Percentiles rank a stretch among this genome's conserved stretches.
Evolutionary conservation across 129 eudicot species (phyloP).

Genomic region (Flaveria trinervia): DNA sequence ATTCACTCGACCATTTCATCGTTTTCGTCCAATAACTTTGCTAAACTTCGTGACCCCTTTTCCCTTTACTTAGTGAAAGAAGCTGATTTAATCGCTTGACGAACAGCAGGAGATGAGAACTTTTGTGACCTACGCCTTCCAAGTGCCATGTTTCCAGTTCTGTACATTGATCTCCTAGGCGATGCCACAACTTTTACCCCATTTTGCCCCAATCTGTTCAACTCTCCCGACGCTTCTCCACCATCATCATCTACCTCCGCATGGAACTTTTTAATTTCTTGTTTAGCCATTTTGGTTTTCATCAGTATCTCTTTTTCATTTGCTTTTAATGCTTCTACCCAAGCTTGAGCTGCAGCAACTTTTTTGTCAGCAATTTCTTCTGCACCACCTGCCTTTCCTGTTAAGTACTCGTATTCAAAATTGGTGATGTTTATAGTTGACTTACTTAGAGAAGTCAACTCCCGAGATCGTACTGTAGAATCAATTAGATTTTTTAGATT

Average conservation of each 20-base stretch:
- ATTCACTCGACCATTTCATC: slow-evolving; percentile 34
- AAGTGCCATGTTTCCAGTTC: slow-evolving; percentile 45
- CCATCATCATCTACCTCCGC: slow-evolving; percentile 37
- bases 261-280: slow-evolving; percentile 38
- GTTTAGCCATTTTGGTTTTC: slow-evolving; percentile 42
- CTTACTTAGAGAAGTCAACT: slow-evolving; percentile 42
- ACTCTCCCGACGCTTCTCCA: slow-evolving; percentile 14
- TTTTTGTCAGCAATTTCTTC: slow-evolving; percentile 75
- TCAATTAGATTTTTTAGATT: slow-evolving; percentile 56
- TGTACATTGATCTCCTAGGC: slow-evolving; percentile 41
- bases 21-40: slow-evolving; percentile 54
- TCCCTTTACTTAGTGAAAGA: slow-evolving; percentile 58
- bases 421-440: slow-evolving; percentile 64
- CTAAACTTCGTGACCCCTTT: slow-evolving; percentile 52
- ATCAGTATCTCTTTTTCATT: slow-evolving; percentile 66
- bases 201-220: slow-evolving; percentile 23
- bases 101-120: slow-evolving; percentile 49
- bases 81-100: slow-evolving; percentile 47
- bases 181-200: slow-evolving; percentile 21
- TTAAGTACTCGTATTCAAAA: slow-evolving; percentile 76
- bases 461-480: slow-evolving; percentile 57
- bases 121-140: slow-evolving; percentile 45
- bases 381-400: slow-evolving; percentile 62
- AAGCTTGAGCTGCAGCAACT: slow-evolving; percentile 82
- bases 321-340: slow-evolving; percentile 81